Evolutionary conservation across 192 early-diverging fungal species (phyloP).

Genomic region (Backusella sp.): DNA sequence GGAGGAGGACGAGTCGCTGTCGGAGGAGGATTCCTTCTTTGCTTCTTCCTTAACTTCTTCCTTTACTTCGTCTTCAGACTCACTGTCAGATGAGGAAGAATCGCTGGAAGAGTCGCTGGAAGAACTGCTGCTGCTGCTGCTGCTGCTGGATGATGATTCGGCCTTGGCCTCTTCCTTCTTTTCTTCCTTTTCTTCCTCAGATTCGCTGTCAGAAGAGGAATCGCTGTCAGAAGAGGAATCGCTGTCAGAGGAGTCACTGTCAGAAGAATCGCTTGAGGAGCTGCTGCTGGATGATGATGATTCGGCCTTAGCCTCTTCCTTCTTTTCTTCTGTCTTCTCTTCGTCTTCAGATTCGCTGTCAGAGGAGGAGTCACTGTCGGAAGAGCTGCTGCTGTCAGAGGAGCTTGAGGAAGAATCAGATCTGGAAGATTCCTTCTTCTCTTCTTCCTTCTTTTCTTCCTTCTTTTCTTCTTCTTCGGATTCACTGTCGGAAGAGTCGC

Average conservation of each 20-base stretch:
- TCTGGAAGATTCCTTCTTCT: slow-evolving; percentile 33
- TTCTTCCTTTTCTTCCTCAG: not conserved
- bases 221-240: not conserved
- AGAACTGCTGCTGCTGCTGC: not conserved
- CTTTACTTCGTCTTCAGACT: not conserved
- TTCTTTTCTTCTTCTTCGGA: slow-evolving; percentile 23
- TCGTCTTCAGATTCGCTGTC: slow-evolving; percentile 20
- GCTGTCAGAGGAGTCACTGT: slow-evolving; percentile 21
- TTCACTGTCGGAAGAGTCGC: slow-evolving; percentile 19
- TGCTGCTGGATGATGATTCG: not conserved
- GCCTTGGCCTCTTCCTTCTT: not conserved
- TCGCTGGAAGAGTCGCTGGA: not conserved
- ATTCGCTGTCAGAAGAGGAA: slow-evolving; percentile 4
- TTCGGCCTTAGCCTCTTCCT: not conserved
- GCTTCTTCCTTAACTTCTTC: not conserved
- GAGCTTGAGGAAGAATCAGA: slow-evolving; percentile 12
- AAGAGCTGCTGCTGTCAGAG: slow-evolving; percentile 19
- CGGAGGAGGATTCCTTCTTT: not conserved
- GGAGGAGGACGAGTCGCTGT: not conserved
- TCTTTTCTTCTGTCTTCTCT: not conserved
- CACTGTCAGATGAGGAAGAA: slow-evolving; percentile 21
- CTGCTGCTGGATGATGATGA: not conserved
- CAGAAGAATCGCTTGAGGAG: slow-evolving; percentile 14
- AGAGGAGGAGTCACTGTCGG: slow-evolving; percentile 8
- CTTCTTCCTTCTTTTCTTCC: slow-evolving; percentile 18